These are phyloP conservation scores for Apophysomyces variabilis DNA, from an alignment of 371 early-diverging fungal genomes.

Conservation along the genomic window DNA sequence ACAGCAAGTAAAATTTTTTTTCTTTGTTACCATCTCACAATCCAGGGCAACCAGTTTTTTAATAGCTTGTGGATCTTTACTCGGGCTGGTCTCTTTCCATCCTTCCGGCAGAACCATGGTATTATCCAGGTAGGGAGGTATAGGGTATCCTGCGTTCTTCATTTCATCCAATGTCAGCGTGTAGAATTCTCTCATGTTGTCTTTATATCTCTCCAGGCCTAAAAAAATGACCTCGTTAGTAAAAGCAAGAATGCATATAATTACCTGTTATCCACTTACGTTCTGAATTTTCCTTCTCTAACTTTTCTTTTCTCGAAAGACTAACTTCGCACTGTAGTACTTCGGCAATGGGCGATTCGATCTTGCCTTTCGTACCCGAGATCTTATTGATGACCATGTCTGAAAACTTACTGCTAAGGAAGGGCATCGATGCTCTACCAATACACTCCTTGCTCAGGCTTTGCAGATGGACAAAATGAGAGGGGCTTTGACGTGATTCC, in stretches of 20 bases:
- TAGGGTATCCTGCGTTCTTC: conserved; percentile 53
- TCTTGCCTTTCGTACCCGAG: conserved; percentile 28
- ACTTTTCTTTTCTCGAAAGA: conserved; percentile 26
- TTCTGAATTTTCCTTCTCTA: conserved; percentile 19
- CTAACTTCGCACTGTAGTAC: conserved; percentile 39
- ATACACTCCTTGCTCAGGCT: conserved; percentile 15
- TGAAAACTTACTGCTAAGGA: conserved; percentile 29
- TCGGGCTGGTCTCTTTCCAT: conserved; percentile 61
- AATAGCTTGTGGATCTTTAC: conserved; percentile 21
- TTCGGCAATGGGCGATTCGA: conserved; percentile 37
- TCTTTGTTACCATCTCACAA: conserved; percentile 78
- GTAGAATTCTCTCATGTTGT: conserved; percentile 53
- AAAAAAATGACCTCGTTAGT: not conserved
- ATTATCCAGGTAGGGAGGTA: conserved; percentile 53
- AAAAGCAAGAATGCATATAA: not conserved
- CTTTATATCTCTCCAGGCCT: conserved; percentile 24
- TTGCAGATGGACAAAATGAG: conserved; percentile 23
- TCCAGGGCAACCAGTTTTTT: conserved; percentile 69
- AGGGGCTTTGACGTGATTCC: conserved; percentile 13
- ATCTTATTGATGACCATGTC: conserved; percentile 43
- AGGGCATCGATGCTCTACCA: conserved; percentile 45
- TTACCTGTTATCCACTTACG: conserved; percentile 3
- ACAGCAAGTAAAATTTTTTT: too few species aligned
- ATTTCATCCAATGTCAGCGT: conserved; percentile 54
- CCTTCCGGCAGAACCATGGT: conserved; percentile 37